Base-by-base conservation (phyloP, 2,329 filamentous ascomycete species). In the Aspergillus pseudotamarii region DNA sequence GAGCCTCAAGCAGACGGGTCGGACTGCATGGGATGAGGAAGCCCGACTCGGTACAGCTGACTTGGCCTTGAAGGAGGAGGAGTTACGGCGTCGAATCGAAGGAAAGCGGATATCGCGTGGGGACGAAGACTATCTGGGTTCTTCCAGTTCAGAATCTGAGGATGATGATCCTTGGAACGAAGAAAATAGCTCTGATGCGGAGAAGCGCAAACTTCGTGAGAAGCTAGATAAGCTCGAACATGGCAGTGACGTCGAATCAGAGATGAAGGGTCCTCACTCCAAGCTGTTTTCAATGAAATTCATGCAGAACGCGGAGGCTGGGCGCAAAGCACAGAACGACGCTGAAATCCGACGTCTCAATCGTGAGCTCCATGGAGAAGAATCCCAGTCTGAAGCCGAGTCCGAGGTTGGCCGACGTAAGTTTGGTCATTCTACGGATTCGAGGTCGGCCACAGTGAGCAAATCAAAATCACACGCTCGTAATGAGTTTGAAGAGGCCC, bases 261-360 rank as follows among this genome's bases (percentile, higher is more conserved):
- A 75, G 36, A 71, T 75, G 43, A 76, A 76, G 43, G 74, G 75
- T 21, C 86, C 86, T 0, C 83, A 86, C 69, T 89, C 89, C 16
- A 90, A 88, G 70, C 81, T 99, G 8, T 88, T 92, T 78, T 86
- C 86, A 58, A 93, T 99, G 90, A 92, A 92, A 65, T 99, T 99
- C 76, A 98, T 99, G 95, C 88, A 90, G 71, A 93, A 90, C 68
- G 92, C 93, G 1, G 94, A 97, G 72, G 91, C 90, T 32, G 84
- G 88, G 43, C 88, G 88, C 71, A 93, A 90, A 76, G 87, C 90
- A 66, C 86, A 88, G 62, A 97, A 98, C 69, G 92, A 97, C 70
- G 90, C 91, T 61, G 86, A 92, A 61, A 81, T 92, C 14, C 84
- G 81, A 75, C 84, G 88, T 69, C 86, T 97, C 56, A 85, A 89